Evolutionary conservation across 2,329 filamentous ascomycete genomes (phyloP), one percentile per base, ranked within the genome.

Genomic region (Beauveria caledonica): DNA sequence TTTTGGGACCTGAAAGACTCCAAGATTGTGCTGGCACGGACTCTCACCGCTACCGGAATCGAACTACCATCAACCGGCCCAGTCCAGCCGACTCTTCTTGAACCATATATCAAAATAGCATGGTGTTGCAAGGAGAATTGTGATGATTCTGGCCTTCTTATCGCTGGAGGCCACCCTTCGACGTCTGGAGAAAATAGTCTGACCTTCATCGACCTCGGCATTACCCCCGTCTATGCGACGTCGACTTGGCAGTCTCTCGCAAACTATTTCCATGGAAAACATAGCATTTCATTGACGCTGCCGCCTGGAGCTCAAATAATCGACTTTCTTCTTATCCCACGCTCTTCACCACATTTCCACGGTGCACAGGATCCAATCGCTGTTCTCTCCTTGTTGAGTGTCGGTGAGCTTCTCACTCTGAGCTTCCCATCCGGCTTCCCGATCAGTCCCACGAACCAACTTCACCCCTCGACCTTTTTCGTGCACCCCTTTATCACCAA

Each of bases 101-200:
- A 90, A 60, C 90, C 91, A 0, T 88, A 93, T 62, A 84, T 85
- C 63, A 86, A 86, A 63, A 85, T 97, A 60, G 83, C 86, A 1
- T 99, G 94, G 94, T 99, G 94, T 74, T 93, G 90, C 61, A 97
- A 97, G 71, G 82, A 87, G 62, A 96, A 97, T 68, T 88, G 92
- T 0, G 94, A 99, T 68, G 93, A 99, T 68, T 97, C 92, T 19
- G 93, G 87, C 1, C 79, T 99, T 25, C 75, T 99, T 44, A 82
- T 99, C 60, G 89, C 92, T 2, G 94, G 94, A 33, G 94, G 94
- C 5, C 83, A 88, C 63, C 78, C 83, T 1, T 81, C 83, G 0
- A 86, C 87, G 19, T 81, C 85, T 44, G 78, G 84, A 5, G 82
- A 85, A 5, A 92, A 89, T 72, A 90, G 90, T 5, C 74, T 99